Conservation (phyloP, 2,329 filamentous ascomycete genomes). For the Penicillium sp. region DNA sequence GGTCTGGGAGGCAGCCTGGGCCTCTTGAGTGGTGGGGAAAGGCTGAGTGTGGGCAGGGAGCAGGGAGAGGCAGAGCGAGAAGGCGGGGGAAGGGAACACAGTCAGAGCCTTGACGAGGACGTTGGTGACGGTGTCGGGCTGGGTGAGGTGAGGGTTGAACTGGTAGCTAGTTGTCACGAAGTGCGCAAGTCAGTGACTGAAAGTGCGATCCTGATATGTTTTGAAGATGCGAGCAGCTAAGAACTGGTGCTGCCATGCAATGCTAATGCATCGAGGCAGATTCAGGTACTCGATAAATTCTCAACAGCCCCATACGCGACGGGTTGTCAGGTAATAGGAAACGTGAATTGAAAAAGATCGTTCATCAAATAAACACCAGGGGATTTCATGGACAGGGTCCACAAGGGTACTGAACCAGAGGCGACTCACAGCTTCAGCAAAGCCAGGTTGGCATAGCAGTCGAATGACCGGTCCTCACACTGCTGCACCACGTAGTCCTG, state of each 20-base stretch:
- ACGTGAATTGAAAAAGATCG: slow-evolving; percentile 66
- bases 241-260: slow-evolving; percentile 9
- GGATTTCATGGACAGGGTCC: background rate
- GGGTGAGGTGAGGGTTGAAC: slow-evolving; percentile 97
- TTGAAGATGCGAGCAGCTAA: slow-evolving; percentile 2
- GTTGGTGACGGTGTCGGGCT: slow-evolving; percentile 97
- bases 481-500: slow-evolving; percentile 94
- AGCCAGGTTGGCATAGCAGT: slow-evolving; percentile 95
- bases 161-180: slow-evolving; percentile 72
- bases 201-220: background rate
- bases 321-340: slow-evolving; percentile 90
- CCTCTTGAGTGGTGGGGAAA: slow-evolving; percentile 54
- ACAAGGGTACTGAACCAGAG: slow-evolving; percentile 7
- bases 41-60: slow-evolving; percentile 80
- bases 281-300: slow-evolving; percentile 72
- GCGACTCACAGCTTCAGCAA: slow-evolving; percentile 84
- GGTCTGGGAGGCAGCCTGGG: slow-evolving; percentile 41
- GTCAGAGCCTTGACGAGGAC: slow-evolving; percentile 97
- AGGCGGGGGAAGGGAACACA: slow-evolving; percentile 94
- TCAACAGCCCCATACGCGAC: slow-evolving; percentile 61
- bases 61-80: slow-evolving; percentile 89
- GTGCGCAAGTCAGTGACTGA: slow-evolving; percentile 10
- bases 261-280: slow-evolving; percentile 12
- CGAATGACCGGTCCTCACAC: slow-evolving; percentile 91
- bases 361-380: slow-evolving; percentile 65